A percentile compares a stretch with the other conserved stretches of the same genome.
phyloP scores from a whole-genome alignment of 805 yeast species.

The Yamadazyma philogaea region DNA sequence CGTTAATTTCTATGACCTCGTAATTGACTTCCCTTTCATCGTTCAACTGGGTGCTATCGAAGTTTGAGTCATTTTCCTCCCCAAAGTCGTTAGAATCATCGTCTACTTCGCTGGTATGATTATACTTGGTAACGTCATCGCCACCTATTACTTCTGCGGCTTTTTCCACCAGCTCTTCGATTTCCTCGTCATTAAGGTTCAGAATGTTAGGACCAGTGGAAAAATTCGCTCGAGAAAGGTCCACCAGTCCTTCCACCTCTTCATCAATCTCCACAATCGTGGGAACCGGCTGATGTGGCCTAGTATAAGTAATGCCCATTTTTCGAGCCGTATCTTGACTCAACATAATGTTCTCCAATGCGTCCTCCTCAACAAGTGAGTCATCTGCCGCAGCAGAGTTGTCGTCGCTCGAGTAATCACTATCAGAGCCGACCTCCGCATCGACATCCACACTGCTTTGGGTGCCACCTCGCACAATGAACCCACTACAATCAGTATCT shows the following conservation, averaged over 20 bases:
- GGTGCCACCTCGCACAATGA: conserved; percentile 24
- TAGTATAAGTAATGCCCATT: conserved; percentile 25
- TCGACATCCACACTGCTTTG: conserved; percentile 26
- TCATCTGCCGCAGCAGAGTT: conserved; percentile 10
- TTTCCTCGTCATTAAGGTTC: conserved; percentile 12
- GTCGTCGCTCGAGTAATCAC: conserved; percentile 2
- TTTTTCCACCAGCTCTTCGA: conserved; percentile 22
- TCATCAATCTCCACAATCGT: conserved; percentile 13
- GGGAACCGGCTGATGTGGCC: conserved; percentile 1
- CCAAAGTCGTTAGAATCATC: conserved; percentile 12
- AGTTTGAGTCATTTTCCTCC: conserved; percentile 7
- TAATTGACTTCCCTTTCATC: conserved; percentile 35
- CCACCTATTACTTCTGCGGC: conserved; percentile 12
- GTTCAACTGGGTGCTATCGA: conserved; percentile 35
- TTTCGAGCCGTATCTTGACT: conserved; percentile 35
- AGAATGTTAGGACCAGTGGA: background rate
- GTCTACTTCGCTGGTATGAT: conserved; percentile 17
- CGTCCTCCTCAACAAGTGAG: conserved; percentile 15
- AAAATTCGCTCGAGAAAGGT: background rate
- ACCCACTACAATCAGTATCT: conserved; percentile 28
- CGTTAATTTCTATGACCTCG: conserved; percentile 35
- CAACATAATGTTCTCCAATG: conserved; percentile 24
- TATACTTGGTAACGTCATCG: no score
- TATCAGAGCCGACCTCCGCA: conserved; percentile 3
- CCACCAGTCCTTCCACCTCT: conserved; percentile 14